Percentiles rank a stretch among this genome's conserved stretches.
Conservation (phyloP, 2,329 filamentous ascomycete genomes). For the Zarea fungicola region DNA sequence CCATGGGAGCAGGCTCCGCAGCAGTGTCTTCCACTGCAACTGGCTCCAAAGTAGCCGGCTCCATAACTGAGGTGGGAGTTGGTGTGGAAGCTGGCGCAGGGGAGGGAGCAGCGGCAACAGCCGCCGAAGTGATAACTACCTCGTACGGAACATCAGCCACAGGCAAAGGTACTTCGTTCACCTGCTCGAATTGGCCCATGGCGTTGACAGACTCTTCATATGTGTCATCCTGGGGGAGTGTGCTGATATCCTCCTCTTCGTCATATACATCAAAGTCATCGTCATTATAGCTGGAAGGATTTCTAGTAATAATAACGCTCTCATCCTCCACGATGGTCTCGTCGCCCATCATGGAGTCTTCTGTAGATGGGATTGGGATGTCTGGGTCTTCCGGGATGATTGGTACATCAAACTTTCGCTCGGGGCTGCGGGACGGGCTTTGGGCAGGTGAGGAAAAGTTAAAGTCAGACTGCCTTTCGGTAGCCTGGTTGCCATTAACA, state of each 20-base stretch:
- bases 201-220: conserved; percentile 5
- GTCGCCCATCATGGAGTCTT: conserved; percentile 60
- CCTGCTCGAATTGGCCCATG: not conserved
- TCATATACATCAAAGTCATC: conserved; percentile 64
- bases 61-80: too few relatives aligned
- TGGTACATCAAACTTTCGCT: conserved; percentile 42
- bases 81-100: too few relatives aligned
- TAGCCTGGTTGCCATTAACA: conserved; percentile 61
- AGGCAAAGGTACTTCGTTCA: conserved; percentile 29
- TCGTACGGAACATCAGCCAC: too few relatives aligned
- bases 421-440: conserved; percentile 47
- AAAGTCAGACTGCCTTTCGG: conserved; percentile 57
- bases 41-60: not conserved
- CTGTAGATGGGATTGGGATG: conserved; percentile 81
- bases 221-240: conserved; percentile 53
- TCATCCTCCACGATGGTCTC: conserved; percentile 47
- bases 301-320: conserved; percentile 63
- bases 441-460: conserved; percentile 59
- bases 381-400: conserved; percentile 70
- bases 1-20: not conserved
- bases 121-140: too few relatives aligned
- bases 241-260: conserved; percentile 46
- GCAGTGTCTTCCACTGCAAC: not conserved
- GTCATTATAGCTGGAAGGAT: conserved; percentile 54
- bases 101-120: too few relatives aligned